phyloP scores from a whole-genome alignment of 1,139 yeast genomes.

The Taphrina flavorubra region DNA sequence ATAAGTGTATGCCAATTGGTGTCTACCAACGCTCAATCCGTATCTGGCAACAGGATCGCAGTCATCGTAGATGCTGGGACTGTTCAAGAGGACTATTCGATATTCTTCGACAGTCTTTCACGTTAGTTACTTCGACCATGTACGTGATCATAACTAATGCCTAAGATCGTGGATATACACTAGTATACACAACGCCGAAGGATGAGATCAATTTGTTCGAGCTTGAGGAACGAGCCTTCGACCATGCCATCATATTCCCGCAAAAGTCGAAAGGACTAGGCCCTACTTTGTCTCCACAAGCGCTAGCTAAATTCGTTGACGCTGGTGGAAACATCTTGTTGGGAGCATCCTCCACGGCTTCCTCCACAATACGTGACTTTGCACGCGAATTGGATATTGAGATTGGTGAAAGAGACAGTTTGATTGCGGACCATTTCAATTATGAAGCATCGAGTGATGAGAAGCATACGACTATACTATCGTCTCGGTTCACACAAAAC shows the following conservation, averaged over 20 bases:
- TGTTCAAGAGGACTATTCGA: conserved; percentile 50
- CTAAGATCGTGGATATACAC: conserved; percentile 50
- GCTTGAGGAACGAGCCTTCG: conserved; percentile 58
- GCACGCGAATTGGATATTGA: conserved; percentile 81
- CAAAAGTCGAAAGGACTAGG: conserved; percentile 53
- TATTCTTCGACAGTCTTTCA: conserved; percentile 50
- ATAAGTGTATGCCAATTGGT: neutral
- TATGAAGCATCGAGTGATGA: conserved; percentile 46
- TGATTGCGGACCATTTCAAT: conserved; percentile 70
- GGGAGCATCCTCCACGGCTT: conserved; percentile 62
- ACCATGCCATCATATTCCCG: conserved; percentile 62
- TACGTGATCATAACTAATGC: conserved; percentile 5
- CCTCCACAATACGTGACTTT: conserved; percentile 71
- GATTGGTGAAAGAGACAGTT: conserved; percentile 78
- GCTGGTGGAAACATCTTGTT: conserved; percentile 77
- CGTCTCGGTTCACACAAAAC: conserved; percentile 39
- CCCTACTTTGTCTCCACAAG: conserved; percentile 55
- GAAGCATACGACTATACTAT: conserved; percentile 38
- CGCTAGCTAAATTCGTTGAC: conserved; percentile 62
- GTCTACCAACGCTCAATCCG: conserved; percentile 43
- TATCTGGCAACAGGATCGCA: conserved; percentile 49
- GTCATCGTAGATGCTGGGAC: conserved; percentile 53
- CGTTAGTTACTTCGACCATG: conserved; percentile 40
- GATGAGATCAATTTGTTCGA: conserved; percentile 53
- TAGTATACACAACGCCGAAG: conserved; percentile 49